Evolutionary conservation across 352 stramenopile species (phyloP).

Genomic region (Phytopythium aichiense): DNA sequence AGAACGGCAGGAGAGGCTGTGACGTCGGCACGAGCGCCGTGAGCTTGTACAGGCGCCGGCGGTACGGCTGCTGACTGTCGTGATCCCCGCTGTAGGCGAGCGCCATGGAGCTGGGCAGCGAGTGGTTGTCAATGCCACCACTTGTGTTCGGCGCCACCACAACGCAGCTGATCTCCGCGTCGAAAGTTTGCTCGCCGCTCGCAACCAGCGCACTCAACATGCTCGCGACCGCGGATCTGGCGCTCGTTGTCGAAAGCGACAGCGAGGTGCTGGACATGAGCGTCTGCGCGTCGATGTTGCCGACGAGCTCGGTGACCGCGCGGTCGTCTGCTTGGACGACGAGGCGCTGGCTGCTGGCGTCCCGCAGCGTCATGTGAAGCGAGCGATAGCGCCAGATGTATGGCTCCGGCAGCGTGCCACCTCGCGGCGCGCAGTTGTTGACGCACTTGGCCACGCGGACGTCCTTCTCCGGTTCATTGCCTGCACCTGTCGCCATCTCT

Average conservation of each 20-base stretch:
- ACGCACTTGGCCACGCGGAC: conserved; percentile 14
- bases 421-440: conserved; percentile 28
- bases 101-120: conserved; percentile 1
- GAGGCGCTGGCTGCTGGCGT: conserved; percentile 24
- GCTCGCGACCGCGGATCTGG: conserved; percentile 18
- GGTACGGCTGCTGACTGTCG: background rate
- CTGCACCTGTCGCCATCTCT: background rate
- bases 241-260: conserved; percentile 13
- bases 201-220: conserved; percentile 35
- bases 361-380: conserved; percentile 37
- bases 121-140: conserved; percentile 10
- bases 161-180: conserved; percentile 25
- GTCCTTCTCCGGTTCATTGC: background rate
- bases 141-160: conserved; percentile 8
- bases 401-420: conserved; percentile 9
- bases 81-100: background rate
- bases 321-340: conserved; percentile 27
- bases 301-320: conserved; percentile 32
- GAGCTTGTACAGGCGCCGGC: background rate
- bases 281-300: conserved; percentile 42
- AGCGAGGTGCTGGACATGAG: conserved; percentile 11
- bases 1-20: conserved; percentile 18
- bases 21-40: conserved; percentile 10
- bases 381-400: conserved; percentile 43
- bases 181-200: conserved; percentile 32